Percentiles rank a stretch among this genome's conserved stretches.
Conservation (phyloP, 495 filamentous ascomycete genomes). For the Jackrogersella minutella region DNA sequence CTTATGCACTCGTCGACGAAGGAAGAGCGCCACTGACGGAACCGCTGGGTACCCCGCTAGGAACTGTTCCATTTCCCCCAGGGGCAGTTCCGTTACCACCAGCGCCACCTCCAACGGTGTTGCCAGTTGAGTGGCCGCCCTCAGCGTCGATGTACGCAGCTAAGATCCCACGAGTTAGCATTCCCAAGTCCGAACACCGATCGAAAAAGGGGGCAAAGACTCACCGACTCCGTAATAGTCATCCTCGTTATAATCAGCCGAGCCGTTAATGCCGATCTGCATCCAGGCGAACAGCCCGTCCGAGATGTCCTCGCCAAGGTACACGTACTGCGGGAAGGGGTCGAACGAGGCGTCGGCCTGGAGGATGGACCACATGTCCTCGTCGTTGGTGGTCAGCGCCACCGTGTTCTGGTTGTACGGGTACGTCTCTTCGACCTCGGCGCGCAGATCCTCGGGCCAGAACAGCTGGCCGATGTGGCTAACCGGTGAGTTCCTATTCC, state of each 20-base stretch:
- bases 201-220: not conserved
- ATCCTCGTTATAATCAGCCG: conserved; percentile 42
- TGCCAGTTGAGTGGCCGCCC: conserved; percentile 36
- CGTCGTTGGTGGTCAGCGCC: conserved; percentile 56
- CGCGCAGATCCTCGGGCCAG: conserved; percentile 67
- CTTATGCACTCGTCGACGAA: conserved; percentile 14
- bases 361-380: conserved; percentile 54
- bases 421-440: conserved; percentile 60
- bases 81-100: conserved; percentile 30
- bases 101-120: conserved; percentile 25
- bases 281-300: conserved; percentile 65
- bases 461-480: conserved; percentile 70
- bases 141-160: conserved; percentile 41
- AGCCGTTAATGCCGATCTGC: conserved; percentile 55
- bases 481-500: conserved; percentile 43
- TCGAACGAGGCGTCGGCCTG: conserved; percentile 60
- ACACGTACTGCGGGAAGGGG: conserved; percentile 65
- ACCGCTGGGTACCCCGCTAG: conserved; percentile 16
- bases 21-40: conserved; percentile 10
- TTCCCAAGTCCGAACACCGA: too few species aligned
- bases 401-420: conserved; percentile 67
- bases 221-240: conserved; percentile 32
- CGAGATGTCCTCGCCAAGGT: conserved; percentile 56
- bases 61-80: conserved; percentile 24
- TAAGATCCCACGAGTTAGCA: not conserved